Base-by-base conservation (phyloP, 345 rosid genomes). In the Clarkia xantiana region DNA sequence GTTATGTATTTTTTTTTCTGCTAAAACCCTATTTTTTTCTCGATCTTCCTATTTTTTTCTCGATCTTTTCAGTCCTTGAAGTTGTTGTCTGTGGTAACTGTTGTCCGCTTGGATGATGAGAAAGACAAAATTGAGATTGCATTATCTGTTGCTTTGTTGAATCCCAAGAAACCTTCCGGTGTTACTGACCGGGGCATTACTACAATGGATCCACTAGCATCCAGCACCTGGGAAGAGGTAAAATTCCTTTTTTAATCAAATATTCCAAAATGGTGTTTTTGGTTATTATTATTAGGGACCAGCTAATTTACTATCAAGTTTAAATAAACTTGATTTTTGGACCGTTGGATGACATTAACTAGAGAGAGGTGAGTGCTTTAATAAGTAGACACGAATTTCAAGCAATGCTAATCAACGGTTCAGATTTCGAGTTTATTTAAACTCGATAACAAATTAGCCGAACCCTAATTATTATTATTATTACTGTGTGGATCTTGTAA, bases 151-250 rank as follows among this genome's bases (percentile, higher is more conserved):
- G 70, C 86, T 60, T 72, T 93, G 63, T 38, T 80, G 69, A 86
- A 77, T 49, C 18, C 78, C 46, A 63, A 67, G 36, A 63, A 39
- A 55, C 61, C 48, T 61, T 65, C 59, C 57, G 57, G 51, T 34
- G 40, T 67, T 52, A 74, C 76, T 25, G 78, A 71, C 57, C 79
- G 58, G 77, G 79, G 81, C 66, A 64, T 78, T 60, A 62, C 71
- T 58, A 62, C 70, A 38, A 47, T 51, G 56, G 95, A 93, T 52
- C 84, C 96, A 42, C 73, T 93, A 45, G 97, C 99, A 39, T 82
- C 99, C 47, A 87, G 94, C 76, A 76, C 79, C 52, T 87, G 97
- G 97, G 86, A 84, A 65, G 73, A 87, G 94, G 99, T 93, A 57
- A 61, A 42, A 55, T 56, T 56, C 57, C 16, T 63, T 5, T 58